phyloP scores from a whole-genome alignment of 2,329 filamentous ascomycete species.

The Helminthosporium solani region DNA sequence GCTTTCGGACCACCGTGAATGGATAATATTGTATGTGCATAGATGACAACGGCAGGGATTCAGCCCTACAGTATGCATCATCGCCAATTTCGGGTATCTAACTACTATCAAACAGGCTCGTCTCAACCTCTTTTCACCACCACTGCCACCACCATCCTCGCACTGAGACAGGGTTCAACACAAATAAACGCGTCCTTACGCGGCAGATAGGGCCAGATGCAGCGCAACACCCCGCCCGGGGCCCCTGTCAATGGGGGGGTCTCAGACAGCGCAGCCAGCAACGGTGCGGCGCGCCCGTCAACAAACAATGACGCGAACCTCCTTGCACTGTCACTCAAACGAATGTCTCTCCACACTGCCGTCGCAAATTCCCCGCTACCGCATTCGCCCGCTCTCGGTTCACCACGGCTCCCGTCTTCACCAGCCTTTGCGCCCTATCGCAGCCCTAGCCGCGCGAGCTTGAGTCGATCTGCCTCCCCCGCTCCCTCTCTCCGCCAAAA shows the following conservation, averaged over 20 bases:
- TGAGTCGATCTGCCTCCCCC: slow-evolving; percentile 46
- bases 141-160: too few species aligned
- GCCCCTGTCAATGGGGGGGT: neutral
- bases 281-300: slow-evolving; percentile 19
- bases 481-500: slow-evolving; percentile 40
- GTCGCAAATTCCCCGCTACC: slow-evolving; percentile 32
- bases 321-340: slow-evolving; percentile 36
- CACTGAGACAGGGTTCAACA: too few species aligned
- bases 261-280: neutral
- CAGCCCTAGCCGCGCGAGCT: slow-evolving; percentile 46
- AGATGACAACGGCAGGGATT: too few species aligned
- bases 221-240: too few species aligned
- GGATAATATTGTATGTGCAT: too few species aligned
- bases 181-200: too few species aligned
- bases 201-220: too few species aligned
- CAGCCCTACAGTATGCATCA: too few species aligned
- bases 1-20: too few species aligned
- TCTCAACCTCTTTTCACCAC: too few species aligned
- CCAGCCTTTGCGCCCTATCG: slow-evolving; percentile 27
- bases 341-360: slow-evolving; percentile 40
- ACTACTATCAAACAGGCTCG: too few species aligned
- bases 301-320: slow-evolving; percentile 40
- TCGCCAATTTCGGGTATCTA: too few species aligned
- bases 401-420: slow-evolving; percentile 28
- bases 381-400: slow-evolving; percentile 28